Evolutionary conservation across 2,329 filamentous ascomycete species (phyloP).

Genomic region (Calonectria naviculata): DNA sequence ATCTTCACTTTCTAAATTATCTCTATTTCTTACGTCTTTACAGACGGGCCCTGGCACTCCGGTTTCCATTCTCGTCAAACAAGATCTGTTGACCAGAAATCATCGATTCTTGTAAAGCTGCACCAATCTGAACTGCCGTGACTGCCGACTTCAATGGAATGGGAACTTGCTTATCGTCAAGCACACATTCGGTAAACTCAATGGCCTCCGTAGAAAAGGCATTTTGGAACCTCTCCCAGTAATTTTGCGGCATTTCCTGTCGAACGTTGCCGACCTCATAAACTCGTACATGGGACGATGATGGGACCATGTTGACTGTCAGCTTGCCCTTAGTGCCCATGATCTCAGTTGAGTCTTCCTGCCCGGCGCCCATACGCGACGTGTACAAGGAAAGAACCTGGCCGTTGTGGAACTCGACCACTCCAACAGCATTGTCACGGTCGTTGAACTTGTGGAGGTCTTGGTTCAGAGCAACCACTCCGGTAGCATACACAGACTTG

Average conservation of each 20-base stretch:
- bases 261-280: slow-evolving; percentile 60
- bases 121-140: slow-evolving; percentile 70
- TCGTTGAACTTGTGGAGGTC: slow-evolving; percentile 45
- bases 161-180: slow-evolving; percentile 67
- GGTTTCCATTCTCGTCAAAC: slow-evolving; percentile 60
- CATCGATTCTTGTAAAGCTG: slow-evolving; percentile 68
- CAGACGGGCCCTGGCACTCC: neutral
- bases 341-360: slow-evolving; percentile 75
- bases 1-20: neutral
- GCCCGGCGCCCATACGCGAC: slow-evolving; percentile 73
- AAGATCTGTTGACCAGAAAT: slow-evolving; percentile 67
- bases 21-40: neutral
- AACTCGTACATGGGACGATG: slow-evolving; percentile 64
- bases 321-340: slow-evolving; percentile 75
- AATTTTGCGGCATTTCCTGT: slow-evolving; percentile 70
- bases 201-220: slow-evolving; percentile 73
- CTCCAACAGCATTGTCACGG: slow-evolving; percentile 53
- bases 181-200: slow-evolving; percentile 70
- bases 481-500: slow-evolving; percentile 44
- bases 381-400: slow-evolving; percentile 74
- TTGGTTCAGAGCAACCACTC: slow-evolving; percentile 46
- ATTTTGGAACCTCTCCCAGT: slow-evolving; percentile 71
- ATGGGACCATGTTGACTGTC: slow-evolving; percentile 69
- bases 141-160: slow-evolving; percentile 69
- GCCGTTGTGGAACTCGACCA: slow-evolving; percentile 74